Base-by-base conservation (phyloP, 352 stramenopile genomes). In the Aphanomyces cochlioides region DNA sequence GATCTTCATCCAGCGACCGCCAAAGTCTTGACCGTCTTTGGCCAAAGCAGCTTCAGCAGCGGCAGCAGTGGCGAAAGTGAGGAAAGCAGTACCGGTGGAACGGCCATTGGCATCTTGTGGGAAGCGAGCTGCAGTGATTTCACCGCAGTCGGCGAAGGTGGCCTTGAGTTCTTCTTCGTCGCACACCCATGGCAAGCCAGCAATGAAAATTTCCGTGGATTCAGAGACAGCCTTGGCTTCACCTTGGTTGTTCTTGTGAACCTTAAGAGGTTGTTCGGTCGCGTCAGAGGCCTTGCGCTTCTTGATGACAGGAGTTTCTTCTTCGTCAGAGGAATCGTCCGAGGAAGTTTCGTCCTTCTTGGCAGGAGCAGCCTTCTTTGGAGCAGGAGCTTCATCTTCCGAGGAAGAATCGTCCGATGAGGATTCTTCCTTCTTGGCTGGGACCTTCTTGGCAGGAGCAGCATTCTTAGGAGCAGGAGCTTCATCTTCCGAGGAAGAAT, bases 1-100 rank as follows among this genome's bases (percentile, higher is more conserved):
- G 75, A 99, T 98, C 77, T 97, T 98, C 77, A 99, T 89, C 96
- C 96, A 99, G 28, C 93, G 88, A 3, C 85, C 85, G 67, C 93
- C 87, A 73, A 99, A 98, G 80, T 98, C 95, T 53, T 90, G 76
- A 43, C 95, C 96, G 74, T 99, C 95, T 67, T 98, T 81, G 56
- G 77, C 85, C 15, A 99, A 75, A 41, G 88, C 95, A 40, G 90
- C 91, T 36, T 89, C 80, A 7, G 85, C 88, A 57, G 66, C 88
- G 34, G 88, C 87, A 2, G 77, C 38, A 59, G 80, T 88, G 28
- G 68, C 74, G 69, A 99, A 99, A 21, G 83, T 89, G 39, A 99
- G 81, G 71, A 98, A 98, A n/a, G 95, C 96, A 12, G 92, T 99
- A 58, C 97, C 97, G 39, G 86, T 97, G 53, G 86, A 88, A 15